phyloP scores from a whole-genome alignment of 208 protist genomes.

The Wallacemonas sp. region DNA sequence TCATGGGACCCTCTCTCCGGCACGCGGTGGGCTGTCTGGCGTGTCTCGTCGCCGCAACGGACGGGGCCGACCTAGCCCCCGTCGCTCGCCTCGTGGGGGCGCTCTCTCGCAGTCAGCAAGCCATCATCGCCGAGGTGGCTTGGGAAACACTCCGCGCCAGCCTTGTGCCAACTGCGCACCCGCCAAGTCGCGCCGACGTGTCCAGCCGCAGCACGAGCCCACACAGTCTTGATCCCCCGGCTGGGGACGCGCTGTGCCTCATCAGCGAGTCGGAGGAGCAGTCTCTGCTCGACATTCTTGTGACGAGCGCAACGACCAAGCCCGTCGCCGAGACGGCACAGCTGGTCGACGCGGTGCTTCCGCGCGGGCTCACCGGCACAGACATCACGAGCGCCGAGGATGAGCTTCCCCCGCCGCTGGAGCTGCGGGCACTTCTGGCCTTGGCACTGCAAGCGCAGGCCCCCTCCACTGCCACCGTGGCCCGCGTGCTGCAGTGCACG shows the following conservation, averaged over 20 bases:
- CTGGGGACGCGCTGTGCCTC: not conserved
- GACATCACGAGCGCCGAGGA: not conserved
- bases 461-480: conserved; percentile 6
- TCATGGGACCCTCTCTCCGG: conserved; percentile 53
- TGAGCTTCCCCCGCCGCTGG: conserved; percentile 3
- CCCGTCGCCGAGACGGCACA: not conserved
- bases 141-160: conserved; percentile 17
- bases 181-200: too few species aligned
- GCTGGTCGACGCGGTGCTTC: not conserved
- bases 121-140: conserved; percentile 26
- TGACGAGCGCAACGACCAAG: not conserved
- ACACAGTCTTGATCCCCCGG: not conserved
- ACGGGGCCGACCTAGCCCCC: conserved; percentile 9
- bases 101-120: conserved; percentile 13
- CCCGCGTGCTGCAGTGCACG: conserved; percentile 9
- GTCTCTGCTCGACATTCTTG: conserved; percentile 4
- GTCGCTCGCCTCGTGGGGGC: conserved; percentile 15
- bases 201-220: not conserved
- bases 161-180: not conserved
- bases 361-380: not conserved
- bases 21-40: conserved; percentile 63
- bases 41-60: conserved; percentile 36
- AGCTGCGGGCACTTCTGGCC: conserved; percentile 1
- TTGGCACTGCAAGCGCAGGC: conserved; percentile 8
- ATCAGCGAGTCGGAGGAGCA: conserved; percentile 9